These are phyloP conservation scores for Mariannaea elegans DNA, from an alignment of 2,329 filamentous ascomycete species.

Conservation along the genomic window DNA sequence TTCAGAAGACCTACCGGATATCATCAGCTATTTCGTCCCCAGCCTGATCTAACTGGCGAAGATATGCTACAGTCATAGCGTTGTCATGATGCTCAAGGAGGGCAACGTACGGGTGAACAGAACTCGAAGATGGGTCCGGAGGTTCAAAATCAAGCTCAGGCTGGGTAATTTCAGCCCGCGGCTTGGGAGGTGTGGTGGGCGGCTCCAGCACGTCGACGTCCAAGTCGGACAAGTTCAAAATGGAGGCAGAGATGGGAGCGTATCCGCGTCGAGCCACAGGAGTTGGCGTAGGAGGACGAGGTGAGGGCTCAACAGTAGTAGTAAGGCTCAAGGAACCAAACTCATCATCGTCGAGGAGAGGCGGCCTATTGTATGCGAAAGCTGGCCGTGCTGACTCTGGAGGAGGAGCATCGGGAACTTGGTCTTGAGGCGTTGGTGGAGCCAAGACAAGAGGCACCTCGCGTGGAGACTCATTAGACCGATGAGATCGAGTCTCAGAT, in stretches of 20 bases:
- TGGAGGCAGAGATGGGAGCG: slow-evolving; percentile 32
- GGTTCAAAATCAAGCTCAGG: neutral
- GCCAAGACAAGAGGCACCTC: slow-evolving; percentile 30
- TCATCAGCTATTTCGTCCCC: slow-evolving; percentile 41
- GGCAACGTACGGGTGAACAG: slow-evolving; percentile 42
- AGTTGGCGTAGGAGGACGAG: slow-evolving; percentile 4
- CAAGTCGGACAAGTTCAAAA: slow-evolving; percentile 27
- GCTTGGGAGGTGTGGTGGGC: neutral
- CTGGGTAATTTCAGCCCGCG: neutral
- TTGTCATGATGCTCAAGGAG: slow-evolving; percentile 44
- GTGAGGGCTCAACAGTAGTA: slow-evolving; percentile 3
- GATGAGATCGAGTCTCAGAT: slow-evolving; percentile 17
- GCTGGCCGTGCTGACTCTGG: slow-evolving; percentile 14
- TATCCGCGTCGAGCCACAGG: slow-evolving; percentile 24
- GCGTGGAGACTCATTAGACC: neutral
- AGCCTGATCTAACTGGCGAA: slow-evolving; percentile 40
- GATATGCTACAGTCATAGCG: slow-evolving; percentile 42
- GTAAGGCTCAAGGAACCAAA: slow-evolving; percentile 19
- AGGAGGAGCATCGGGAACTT: slow-evolving; percentile 23
- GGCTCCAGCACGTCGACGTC: slow-evolving; percentile 9
- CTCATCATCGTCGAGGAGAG: slow-evolving; percentile 33
- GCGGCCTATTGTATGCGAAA: slow-evolving; percentile 31
- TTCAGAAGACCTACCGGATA: slow-evolving; percentile 41
- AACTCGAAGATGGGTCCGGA: slow-evolving; percentile 27
- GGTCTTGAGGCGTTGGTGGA: slow-evolving; percentile 11